Percentiles rank a stretch among this genome's conserved stretches.
Evolutionary conservation across 148 eudicot genomes (phyloP).

Genomic region (Dysphania ambrosioides): DNA sequence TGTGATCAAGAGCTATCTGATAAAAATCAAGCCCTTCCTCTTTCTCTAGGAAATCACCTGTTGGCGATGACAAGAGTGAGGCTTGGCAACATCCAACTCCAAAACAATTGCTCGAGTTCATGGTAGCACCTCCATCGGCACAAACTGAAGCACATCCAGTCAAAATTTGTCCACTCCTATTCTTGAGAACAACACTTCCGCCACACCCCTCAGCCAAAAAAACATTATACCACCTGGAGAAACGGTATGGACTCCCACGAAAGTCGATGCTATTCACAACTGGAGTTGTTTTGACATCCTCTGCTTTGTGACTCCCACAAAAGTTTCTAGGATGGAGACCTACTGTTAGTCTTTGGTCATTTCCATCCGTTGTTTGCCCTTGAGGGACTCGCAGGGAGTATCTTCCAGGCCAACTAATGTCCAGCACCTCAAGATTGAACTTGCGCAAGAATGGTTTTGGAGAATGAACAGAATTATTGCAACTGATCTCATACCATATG

Average conservation of each 20-base stretch:
- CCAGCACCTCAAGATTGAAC: conserved; percentile 21
- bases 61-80: neutral
- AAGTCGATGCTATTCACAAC: conserved; percentile 19
- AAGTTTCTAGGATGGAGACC: conserved; percentile 5
- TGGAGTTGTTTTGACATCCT: neutral
- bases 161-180: conserved; percentile 2
- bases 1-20: neutral
- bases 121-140: conserved; percentile 1
- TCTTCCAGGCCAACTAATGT: conserved; percentile 23
- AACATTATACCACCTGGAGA: conserved; percentile 14
- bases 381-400: neutral
- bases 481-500: conserved; percentile 22
- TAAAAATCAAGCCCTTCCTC: conserved; percentile 10
- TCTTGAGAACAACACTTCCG: conserved; percentile 21
- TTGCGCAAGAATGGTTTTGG: conserved; percentile 19
- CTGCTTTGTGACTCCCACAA: conserved; percentile 9
- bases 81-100: conserved; percentile 47
- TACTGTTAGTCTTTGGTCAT: neutral
- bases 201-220: conserved; percentile 32
- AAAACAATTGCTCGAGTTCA: conserved; percentile 16
- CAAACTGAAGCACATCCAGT: conserved; percentile 37
- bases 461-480: conserved; percentile 19
- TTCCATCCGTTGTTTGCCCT: too few relatives aligned
- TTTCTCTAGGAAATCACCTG: neutral
- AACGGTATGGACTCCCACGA: conserved; percentile 15